A percentile compares a stretch with the other conserved stretches of the same genome.
phyloP scores from a whole-genome alignment of 257 asterid genomes.

The Scutellaria baicalensis region DNA sequence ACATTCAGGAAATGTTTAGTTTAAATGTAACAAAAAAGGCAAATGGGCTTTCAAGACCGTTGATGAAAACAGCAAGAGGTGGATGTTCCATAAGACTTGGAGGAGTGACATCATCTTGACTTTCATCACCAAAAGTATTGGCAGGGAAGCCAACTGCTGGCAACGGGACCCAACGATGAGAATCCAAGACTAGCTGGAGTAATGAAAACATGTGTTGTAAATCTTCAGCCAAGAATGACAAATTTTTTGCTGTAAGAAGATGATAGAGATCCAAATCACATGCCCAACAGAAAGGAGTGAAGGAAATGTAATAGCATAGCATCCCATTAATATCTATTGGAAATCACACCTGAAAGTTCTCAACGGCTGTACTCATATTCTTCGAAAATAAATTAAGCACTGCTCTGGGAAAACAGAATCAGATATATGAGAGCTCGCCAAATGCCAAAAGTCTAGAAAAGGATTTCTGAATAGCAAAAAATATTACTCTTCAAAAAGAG shows the following conservation, averaged over 20 bases:
- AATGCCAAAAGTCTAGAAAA: background rate
- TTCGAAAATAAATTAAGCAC: constrained; percentile 76
- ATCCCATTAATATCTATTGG: background rate
- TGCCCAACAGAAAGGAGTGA: constrained; percentile 4
- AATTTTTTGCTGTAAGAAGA: background rate
- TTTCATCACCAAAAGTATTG: constrained; percentile 65
- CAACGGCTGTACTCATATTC: constrained; percentile 89
- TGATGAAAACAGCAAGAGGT: constrained; percentile 87
- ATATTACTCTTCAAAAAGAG: constrained; percentile 94
- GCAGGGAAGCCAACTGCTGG: constrained; percentile 95
- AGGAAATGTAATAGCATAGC: background rate
- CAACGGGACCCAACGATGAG: constrained; percentile 76
- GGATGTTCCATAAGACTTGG: constrained; percentile 98
- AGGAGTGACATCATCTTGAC: constrained; percentile 71
- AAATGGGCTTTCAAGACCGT: constrained; percentile 35
- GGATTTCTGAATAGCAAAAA: background rate
- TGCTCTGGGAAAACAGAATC: constrained; percentile 55
- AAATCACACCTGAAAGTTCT: constrained; percentile 78
- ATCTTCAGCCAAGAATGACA: constrained; percentile 15
- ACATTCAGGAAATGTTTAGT: background rate
- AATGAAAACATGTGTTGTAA: constrained; percentile 19
- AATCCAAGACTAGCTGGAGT: constrained; percentile 85
- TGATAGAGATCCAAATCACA: background rate
- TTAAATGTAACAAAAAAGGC: background rate
- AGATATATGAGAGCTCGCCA: constrained; percentile 16